phyloP scores from a whole-genome alignment of 768 basidiomycete species.

The Suillus sp. region DNA sequence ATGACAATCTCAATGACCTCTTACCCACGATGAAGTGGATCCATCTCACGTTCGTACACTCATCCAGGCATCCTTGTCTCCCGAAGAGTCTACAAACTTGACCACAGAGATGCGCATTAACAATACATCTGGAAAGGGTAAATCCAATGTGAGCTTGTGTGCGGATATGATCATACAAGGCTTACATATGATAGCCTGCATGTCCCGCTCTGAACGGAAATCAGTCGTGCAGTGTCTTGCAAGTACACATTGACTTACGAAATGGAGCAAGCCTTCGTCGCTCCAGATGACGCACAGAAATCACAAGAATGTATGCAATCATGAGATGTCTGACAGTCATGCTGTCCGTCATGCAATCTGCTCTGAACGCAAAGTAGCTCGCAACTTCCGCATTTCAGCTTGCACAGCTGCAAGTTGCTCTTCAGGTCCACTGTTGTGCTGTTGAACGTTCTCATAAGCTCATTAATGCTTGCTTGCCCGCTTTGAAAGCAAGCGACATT shows the following conservation, averaged over 20 bases:
- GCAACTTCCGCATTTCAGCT: slow-evolving; percentile 48
- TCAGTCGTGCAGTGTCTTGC: neutral
- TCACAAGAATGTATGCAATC: slow-evolving; percentile 46
- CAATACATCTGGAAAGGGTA: slow-evolving; percentile 45
- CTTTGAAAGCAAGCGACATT: slow-evolving; percentile 52
- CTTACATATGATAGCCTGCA: slow-evolving; percentile 52
- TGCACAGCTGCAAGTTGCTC: slow-evolving; percentile 50
- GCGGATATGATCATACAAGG: neutral
- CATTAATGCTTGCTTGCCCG: slow-evolving; percentile 46
- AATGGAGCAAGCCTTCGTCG: slow-evolving; percentile 43
- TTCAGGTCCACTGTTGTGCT: slow-evolving; percentile 46
- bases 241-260: slow-evolving; percentile 38
- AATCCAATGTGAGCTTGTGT: neutral
- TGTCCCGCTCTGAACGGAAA: slow-evolving; percentile 55
- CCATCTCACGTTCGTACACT: slow-evolving; percentile 52
- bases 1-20: neutral
- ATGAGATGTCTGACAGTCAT: slow-evolving; percentile 56
- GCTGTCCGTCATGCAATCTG: slow-evolving; percentile 46
- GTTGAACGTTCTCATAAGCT: slow-evolving; percentile 47
- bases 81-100: slow-evolving; percentile 47
- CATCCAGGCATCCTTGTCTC: slow-evolving; percentile 50
- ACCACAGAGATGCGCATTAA: slow-evolving; percentile 56
- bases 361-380: slow-evolving; percentile 49
- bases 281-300: slow-evolving; percentile 39
- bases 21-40: neutral